phyloP scores from a whole-genome alignment of 2,329 filamentous ascomycete genomes.

The Ophiosphaerella narmari region DNA sequence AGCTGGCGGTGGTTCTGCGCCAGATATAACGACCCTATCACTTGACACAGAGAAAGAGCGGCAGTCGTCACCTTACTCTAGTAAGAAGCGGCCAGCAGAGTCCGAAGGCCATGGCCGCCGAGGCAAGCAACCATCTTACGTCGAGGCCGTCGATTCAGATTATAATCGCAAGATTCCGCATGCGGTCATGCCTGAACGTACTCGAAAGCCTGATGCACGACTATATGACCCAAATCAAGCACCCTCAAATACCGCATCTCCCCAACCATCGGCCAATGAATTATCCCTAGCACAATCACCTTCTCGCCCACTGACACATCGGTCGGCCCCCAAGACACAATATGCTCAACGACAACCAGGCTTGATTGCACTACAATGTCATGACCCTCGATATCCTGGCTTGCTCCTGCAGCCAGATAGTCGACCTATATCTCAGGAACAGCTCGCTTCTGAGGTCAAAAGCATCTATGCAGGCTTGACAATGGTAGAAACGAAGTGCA shows the following conservation, averaged over 20 bases:
- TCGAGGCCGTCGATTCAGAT: constrained; percentile 32
- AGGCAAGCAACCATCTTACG: constrained; percentile 28
- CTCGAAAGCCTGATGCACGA: constrained; percentile 20
- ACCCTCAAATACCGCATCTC: constrained; percentile 14
- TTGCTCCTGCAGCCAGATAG: constrained; percentile 65
- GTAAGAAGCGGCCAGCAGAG: constrained; percentile 38
- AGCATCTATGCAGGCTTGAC: constrained; percentile 82
- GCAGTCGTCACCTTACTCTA: constrained; percentile 27
- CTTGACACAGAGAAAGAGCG: constrained; percentile 26
- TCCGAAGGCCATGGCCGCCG: constrained; percentile 28
- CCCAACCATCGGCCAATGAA: constrained; percentile 29
- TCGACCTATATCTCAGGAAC: constrained; percentile 73
- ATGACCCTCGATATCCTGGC: constrained; percentile 42
- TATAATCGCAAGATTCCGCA: constrained; percentile 28
- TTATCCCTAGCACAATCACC: constrained; percentile 19
- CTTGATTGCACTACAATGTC: constrained; percentile 41
- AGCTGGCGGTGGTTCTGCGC: constrained; percentile 31
- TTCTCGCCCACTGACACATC: constrained; percentile 14
- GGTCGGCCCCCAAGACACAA: constrained; percentile 15
- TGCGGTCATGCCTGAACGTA: constrained; percentile 17
- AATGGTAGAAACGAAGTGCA: constrained; percentile 86
- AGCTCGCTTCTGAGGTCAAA: constrained; percentile 80
- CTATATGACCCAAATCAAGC: constrained; percentile 27
- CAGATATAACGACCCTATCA: constrained; percentile 36
- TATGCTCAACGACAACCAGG: constrained; percentile 26